Evolutionary conservation across 2,329 filamentous ascomycete species (phyloP).

Genomic region (Mycogone perniciosa): DNA sequence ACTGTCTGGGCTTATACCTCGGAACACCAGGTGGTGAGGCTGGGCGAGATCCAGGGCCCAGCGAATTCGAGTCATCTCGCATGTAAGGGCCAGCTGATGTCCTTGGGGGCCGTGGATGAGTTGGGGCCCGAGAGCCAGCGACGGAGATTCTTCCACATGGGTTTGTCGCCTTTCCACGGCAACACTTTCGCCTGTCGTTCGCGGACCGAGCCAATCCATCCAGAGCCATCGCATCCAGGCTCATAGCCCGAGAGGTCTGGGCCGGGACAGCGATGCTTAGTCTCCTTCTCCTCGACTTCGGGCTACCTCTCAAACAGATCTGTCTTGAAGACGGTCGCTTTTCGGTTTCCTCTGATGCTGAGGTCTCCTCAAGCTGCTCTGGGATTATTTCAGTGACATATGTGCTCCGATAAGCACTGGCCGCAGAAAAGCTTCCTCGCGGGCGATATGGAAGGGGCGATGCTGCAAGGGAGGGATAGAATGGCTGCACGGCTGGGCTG

Average conservation of each 20-base stretch:
- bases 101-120: conserved; percentile 1
- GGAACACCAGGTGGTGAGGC: conserved; percentile 10
- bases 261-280: neutral
- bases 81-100: conserved; percentile 9
- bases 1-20: conserved; percentile 9
- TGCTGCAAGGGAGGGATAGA: neutral
- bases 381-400: neutral
- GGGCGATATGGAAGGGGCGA: neutral
- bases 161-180: neutral
- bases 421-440: conserved; percentile 7
- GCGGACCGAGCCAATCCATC: neutral
- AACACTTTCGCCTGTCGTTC: too few relatives aligned
- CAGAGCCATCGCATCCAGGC: neutral
- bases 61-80: conserved; percentile 3
- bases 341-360: neutral
- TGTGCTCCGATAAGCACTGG: neutral
- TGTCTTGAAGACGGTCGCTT: neutral
- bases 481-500: conserved; percentile 25
- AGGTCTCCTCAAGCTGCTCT: neutral
- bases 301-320: neutral
- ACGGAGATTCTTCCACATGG: conserved; percentile 10
- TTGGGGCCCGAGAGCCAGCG: neutral
- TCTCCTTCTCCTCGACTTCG: neutral
- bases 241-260: neutral
- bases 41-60: neutral